A percentile compares a stretch with the other conserved stretches of the same genome.
These are phyloP conservation scores for Apium graveolens DNA, from an alignment of 129 eudicot genomes.

Conservation along the genomic window DNA sequence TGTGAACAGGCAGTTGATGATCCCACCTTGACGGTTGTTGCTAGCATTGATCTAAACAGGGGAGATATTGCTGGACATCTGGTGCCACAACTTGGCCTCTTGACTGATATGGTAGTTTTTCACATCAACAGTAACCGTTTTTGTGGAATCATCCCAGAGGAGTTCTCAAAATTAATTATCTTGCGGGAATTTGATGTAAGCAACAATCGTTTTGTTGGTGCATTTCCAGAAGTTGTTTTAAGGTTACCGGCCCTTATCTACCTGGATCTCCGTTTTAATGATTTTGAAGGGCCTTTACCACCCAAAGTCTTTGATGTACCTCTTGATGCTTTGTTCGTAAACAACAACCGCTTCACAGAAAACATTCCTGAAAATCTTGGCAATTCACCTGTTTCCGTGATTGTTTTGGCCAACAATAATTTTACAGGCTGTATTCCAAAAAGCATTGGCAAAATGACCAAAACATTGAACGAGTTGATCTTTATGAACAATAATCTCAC, in stretches of 20 bases:
- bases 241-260: conserved; percentile 37
- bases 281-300: conserved; percentile 79
- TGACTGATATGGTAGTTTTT: conserved; percentile 53
- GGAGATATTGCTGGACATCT: conserved; percentile 83
- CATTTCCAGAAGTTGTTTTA: conserved; percentile 54
- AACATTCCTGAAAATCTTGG: conserved; percentile 67
- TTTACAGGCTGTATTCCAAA: conserved; percentile 66
- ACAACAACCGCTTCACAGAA: conserved; percentile 55
- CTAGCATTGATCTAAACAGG: conserved; percentile 56
- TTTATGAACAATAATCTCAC: conserved; percentile 44
- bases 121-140: conserved; percentile 79
- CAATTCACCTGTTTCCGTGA: conserved; percentile 54
- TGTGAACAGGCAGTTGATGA: conserved; percentile 53
- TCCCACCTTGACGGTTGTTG: conserved; percentile 38
- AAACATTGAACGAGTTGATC: conserved; percentile 36
- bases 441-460: conserved; percentile 56
- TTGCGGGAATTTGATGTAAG: conserved; percentile 70
- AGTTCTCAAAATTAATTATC: conserved; percentile 29
- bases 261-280: conserved; percentile 69
- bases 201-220: conserved; percentile 72
- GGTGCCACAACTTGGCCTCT: conserved; percentile 50
- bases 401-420: conserved; percentile 59
- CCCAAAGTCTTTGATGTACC: conserved; percentile 44
- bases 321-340: conserved; percentile 59
- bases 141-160: conserved; percentile 61